phyloP scores from a whole-genome alignment of 2,329 filamentous ascomycete species.

The Fulvia fulva region DNA sequence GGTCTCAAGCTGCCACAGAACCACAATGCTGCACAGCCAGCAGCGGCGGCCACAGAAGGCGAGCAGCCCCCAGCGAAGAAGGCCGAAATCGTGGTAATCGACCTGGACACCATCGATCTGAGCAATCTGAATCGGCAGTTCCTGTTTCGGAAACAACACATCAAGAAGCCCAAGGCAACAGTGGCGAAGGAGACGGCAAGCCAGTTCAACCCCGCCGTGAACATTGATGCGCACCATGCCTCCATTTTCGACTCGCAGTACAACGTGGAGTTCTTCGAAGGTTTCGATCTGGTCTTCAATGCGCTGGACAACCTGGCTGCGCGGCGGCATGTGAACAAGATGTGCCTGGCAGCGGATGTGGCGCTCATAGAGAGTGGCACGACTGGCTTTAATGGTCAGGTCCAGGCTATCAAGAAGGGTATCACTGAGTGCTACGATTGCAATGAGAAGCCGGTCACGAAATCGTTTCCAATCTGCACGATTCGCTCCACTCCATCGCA shows the following conservation, averaged over 20 bases:
- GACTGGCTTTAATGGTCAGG: conserved; percentile 95
- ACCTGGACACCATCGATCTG: conserved; percentile 96
- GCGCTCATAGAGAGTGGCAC: conserved; percentile 95
- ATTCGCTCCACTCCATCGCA: conserved; percentile 95
- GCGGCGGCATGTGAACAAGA: conserved; percentile 89
- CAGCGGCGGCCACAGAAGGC: background rate
- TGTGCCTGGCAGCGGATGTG: conserved; percentile 89
- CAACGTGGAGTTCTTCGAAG: conserved; percentile 80
- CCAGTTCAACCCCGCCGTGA: conserved; percentile 83
- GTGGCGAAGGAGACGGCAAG: conserved; percentile 89
- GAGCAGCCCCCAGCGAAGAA: conserved; percentile 11
- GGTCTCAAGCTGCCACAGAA: conserved; percentile 3
- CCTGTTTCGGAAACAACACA: conserved; percentile 92
- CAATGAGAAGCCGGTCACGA: conserved; percentile 81
- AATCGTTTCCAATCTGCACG: conserved; percentile 92
- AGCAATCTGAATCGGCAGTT: conserved; percentile 98
- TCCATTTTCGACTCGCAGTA: conserved; percentile 92
- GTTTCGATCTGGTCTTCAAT: conserved; percentile 88
- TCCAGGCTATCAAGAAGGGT: conserved; percentile 86
- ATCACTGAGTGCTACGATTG: conserved; percentile 96
- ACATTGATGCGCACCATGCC: conserved; percentile 82
- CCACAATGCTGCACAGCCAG: conserved; percentile 6
- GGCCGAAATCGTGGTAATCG: conserved; percentile 80
- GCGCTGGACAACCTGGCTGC: conserved; percentile 94
- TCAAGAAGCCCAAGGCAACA: conserved; percentile 93